Evolutionary conservation across 108 stramenopile genomes (phyloP).

Genomic region (Poteriospumella lacustris): DNA sequence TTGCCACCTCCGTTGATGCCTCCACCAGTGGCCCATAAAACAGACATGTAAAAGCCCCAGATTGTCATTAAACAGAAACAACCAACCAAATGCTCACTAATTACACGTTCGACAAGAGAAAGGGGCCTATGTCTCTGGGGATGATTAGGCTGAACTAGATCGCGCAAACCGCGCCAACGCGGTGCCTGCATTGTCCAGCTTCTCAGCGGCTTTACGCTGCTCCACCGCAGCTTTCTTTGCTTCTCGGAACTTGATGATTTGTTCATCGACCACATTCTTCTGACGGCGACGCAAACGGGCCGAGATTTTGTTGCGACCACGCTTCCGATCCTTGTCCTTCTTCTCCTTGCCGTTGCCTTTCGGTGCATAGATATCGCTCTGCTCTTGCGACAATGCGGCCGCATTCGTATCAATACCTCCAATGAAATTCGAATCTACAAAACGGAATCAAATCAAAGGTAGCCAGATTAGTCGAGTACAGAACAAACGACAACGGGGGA

Average conservation of each 20-base stretch:
- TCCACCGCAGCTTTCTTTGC: slow-evolving; percentile 66
- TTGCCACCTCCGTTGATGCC: too few species aligned
- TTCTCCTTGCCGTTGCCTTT: slow-evolving; percentile 49
- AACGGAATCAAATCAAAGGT: not conserved
- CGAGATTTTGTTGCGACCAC: slow-evolving; percentile 89
- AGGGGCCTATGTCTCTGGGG: too few species aligned
- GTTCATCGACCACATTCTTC: slow-evolving; percentile 80
- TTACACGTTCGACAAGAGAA: too few species aligned
- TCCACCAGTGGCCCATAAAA: too few species aligned
- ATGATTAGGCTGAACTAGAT: too few species aligned
- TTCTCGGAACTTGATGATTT: slow-evolving; percentile 46
- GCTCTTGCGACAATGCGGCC: slow-evolving; percentile 63
- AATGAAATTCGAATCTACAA: slow-evolving; percentile 66
- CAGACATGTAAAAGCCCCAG: too few species aligned
- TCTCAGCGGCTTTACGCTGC: too few species aligned
- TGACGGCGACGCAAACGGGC: slow-evolving; percentile 82
- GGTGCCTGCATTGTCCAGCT: too few species aligned
- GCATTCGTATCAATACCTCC: slow-evolving; percentile 75
- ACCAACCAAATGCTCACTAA: too few species aligned
- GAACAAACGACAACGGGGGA: not conserved
- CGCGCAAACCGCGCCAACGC: too few species aligned
- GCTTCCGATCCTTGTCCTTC: slow-evolving; percentile 81
- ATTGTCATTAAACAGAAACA: too few species aligned
- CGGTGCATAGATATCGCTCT: slow-evolving; percentile 31
- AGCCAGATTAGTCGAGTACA: not conserved